Base-by-base conservation (phyloP, 2,329 filamentous ascomycete genomes). In the Orbilia quercus region DNA sequence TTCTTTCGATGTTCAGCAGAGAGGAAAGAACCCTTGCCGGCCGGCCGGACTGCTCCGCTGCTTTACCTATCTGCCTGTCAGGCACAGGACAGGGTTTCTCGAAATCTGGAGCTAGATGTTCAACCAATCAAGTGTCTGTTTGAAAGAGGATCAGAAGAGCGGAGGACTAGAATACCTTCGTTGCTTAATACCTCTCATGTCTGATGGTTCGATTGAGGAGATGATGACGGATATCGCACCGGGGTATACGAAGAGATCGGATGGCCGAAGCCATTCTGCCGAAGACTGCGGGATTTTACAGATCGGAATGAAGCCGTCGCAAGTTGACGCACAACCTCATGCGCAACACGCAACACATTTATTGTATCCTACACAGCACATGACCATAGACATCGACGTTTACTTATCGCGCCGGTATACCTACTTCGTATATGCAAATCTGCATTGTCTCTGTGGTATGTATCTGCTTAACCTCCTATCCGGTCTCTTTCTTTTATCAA, bases 261-360 rank as follows among this genome's bases (percentile, higher is more conserved):
- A 55, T 54, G 64, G 7, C 55, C 55, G 48, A 69, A 55, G 25
- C 64, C 31, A 50, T 42, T 40, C 4, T 62, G 55, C 55, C 55
- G 50, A 65, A 48, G 36, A 22, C 34, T 69, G 64, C 64, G 64
- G 64, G 55, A 69, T 69, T 69, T 69, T 69, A 59, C 55, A 45
- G 40, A 23, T 55, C 64, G 47, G 64, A 55, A 54, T 31, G 55
- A 60, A 69, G 55, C 64, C 42, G 47, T 36, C 16, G 23, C 12
- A 42, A 16, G 7, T 31, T 25, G 2, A 40, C 4, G 9, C 44
- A 7, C 6, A 25, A 9, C 12, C 18, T 47, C 22, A 4, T n/a
- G n/a, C 44, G 18, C 22, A 22, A 14, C 44, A 25, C 16, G 44
- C 22, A 47, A 22, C 22, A 34, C 38, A 16, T 9, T n/a, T n/a